Evolutionary conservation across 345 rosid species (phyloP), one percentile per base, ranked within the genome.

Genomic region (Noccaea bulbosa): DNA sequence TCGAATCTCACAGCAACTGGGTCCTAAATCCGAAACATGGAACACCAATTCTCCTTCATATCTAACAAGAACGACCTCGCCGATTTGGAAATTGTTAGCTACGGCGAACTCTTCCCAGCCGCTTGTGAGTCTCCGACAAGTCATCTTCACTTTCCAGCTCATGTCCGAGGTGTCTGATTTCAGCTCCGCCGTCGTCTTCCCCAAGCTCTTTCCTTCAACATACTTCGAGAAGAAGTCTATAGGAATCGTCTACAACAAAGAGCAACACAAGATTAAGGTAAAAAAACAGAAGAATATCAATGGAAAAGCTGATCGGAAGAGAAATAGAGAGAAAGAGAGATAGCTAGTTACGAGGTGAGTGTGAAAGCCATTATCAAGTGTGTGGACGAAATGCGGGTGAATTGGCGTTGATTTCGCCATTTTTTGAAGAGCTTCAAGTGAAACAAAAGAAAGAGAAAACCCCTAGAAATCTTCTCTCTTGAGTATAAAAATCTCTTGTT

Each of bases 31-130:
- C 0, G 66, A 44, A 7, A 56, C 38, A 40, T 47, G 58, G 3
- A 73, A 56, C n/a, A 73, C 48, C 44, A 39, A 11, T 8, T 73
- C 45, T 65, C 59, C 60, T 39, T 65, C 27, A 37, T 37, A 40
- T 48, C 45, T 65, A 6, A 73, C 3, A 56, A 56, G 1, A 0
- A 65, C 9, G 6, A 73, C 46, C 3, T 73, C 59, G 3, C 77
- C 60, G n/a, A 30, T 27, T 27, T 2, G 66, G 30, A 56, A 22
- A 57, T 47, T 24, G 56, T 73, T 24, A 65, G 51, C 60, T 0
- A 34, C 38, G 8, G 41, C 44, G 40, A 65, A 57, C 2, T 38
- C 64, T 55, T 55, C 33, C 76, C 70, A 64, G 3, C 70, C 70
- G 7, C 8, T 7, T 15, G 49, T 46, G 2, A 72, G 47, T 54